Evolutionary conservation across 805 yeast species (phyloP).

Genomic region (Candida taoyuanica): DNA sequence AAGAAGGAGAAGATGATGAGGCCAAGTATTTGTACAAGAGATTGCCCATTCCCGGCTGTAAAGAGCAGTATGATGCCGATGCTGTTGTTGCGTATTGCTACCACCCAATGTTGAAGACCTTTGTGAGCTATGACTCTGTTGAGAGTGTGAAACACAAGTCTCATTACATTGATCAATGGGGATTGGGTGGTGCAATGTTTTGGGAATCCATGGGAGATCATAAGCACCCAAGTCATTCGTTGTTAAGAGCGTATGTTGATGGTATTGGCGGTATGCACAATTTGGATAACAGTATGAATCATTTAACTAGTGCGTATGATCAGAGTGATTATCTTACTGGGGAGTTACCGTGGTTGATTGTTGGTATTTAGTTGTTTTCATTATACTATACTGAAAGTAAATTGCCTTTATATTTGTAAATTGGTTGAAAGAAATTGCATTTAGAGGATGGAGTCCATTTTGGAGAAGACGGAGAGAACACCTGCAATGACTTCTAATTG

Average conservation of each 20-base stretch:
- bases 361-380: too few species aligned
- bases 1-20: slow-evolving; percentile 5
- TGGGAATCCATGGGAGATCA: slow-evolving; percentile 90
- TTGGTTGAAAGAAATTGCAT: not conserved
- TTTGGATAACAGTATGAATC: too few species aligned
- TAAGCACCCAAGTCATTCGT: slow-evolving; percentile 31
- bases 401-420: too few species aligned
- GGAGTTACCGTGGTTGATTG: not conserved
- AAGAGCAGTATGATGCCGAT: slow-evolving; percentile 47
- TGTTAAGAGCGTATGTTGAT: slow-evolving; percentile 41
- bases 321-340: slow-evolving; percentile 14
- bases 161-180: slow-evolving; percentile 40
- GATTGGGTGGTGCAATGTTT: slow-evolving; percentile 84
- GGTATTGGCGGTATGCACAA: slow-evolving; percentile 19
- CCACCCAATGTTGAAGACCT: slow-evolving; percentile 31
- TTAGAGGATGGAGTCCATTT: slow-evolving; percentile 83
- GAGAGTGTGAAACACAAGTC: slow-evolving; percentile 55
- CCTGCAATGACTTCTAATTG: slow-evolving; percentile 90
- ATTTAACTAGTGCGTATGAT: slow-evolving; percentile 7
- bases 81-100: slow-evolving; percentile 54
- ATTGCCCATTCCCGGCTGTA: slow-evolving; percentile 43
- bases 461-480: slow-evolving; percentile 81
- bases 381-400: too few species aligned
- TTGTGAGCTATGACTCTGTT: slow-evolving; percentile 66
- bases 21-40: slow-evolving; percentile 52